Conservation (phyloP, 257 asterid species). For the Solanum clarkiae region DNA sequence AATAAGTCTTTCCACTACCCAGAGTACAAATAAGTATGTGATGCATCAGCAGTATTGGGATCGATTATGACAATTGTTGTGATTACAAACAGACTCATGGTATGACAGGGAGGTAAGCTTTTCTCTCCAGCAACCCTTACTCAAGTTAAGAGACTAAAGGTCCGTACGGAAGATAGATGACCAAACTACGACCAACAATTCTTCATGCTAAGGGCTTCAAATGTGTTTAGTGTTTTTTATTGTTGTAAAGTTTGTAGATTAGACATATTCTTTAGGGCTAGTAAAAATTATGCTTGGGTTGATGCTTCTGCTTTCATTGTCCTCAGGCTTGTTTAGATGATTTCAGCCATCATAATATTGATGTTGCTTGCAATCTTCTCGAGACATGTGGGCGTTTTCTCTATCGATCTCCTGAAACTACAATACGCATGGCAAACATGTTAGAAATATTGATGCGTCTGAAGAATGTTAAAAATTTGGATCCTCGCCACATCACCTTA, state of each 20-base stretch:
- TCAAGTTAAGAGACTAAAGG: not conserved
- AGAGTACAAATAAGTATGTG: not conserved
- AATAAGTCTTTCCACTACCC: not conserved
- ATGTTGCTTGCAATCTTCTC: conserved; percentile 97
- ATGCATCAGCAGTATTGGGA: not conserved
- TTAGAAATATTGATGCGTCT: conserved; percentile 95
- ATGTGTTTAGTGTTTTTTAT: not conserved
- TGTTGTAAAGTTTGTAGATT: not conserved
- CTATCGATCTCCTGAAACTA: conserved; percentile 91
- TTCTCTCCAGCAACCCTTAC: not conserved
- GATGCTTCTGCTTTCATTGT: not conserved
- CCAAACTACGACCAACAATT: not conserved
- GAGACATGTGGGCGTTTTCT: conserved; percentile 99
- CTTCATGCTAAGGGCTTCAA: not conserved
- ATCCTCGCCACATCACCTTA: conserved; percentile 93
- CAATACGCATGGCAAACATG: conserved; percentile 94
- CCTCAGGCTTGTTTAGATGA: conserved; percentile 93
- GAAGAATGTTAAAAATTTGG: conserved; percentile 95
- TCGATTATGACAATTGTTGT: not conserved
- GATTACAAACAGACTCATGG: not conserved
- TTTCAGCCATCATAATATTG: conserved; percentile 92
- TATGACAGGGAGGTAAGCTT: not conserved
- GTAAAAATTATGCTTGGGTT: not conserved
- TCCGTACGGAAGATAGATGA: not conserved
- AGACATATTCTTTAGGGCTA: not conserved